Conservation (phyloP, 31 red algal genomes). For the Endocladia muricata region DNA sequence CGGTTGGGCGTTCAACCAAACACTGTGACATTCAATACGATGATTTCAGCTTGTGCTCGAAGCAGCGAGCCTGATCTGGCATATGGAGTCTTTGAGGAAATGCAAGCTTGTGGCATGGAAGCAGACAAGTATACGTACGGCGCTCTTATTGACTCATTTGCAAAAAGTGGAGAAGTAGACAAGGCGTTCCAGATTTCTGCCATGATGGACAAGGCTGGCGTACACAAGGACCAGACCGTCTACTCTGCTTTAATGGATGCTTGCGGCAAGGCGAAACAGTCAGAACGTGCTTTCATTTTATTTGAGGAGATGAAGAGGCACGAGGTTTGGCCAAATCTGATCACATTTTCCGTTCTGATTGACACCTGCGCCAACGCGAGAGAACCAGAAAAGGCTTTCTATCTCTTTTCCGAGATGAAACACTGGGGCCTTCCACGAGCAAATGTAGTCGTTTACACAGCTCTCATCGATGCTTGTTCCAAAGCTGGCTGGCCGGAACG, state of each 20-base stretch:
- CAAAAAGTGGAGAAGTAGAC: constrained; percentile 50
- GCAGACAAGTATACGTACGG: constrained; percentile 74
- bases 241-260: constrained; percentile 73
- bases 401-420: constrained; percentile 57
- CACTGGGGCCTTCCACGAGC: constrained; percentile 41
- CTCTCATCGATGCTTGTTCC: constrained; percentile 60
- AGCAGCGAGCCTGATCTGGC: constrained; percentile 59
- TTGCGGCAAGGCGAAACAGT: constrained; percentile 42
- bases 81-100: constrained; percentile 63
- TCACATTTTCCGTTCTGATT: constrained; percentile 63
- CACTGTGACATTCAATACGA: constrained; percentile 72
- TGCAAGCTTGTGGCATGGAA: constrained; percentile 43
- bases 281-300: constrained; percentile 48
- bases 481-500: constrained; percentile 64
- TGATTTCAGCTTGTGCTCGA: constrained; percentile 68
- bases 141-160: constrained; percentile 55
- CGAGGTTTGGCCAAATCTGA: constrained; percentile 65
- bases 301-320: constrained; percentile 75
- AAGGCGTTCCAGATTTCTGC: constrained; percentile 52
- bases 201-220: constrained; percentile 33
- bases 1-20: constrained; percentile 50
- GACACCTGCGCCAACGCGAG: constrained; percentile 51
- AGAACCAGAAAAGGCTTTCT: constrained; percentile 48
- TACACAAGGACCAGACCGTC: constrained; percentile 57
- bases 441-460: constrained; percentile 65